Evolutionary conservation across 148 eudicot genomes (phyloP).

Genomic region (Rheum nobile): DNA sequence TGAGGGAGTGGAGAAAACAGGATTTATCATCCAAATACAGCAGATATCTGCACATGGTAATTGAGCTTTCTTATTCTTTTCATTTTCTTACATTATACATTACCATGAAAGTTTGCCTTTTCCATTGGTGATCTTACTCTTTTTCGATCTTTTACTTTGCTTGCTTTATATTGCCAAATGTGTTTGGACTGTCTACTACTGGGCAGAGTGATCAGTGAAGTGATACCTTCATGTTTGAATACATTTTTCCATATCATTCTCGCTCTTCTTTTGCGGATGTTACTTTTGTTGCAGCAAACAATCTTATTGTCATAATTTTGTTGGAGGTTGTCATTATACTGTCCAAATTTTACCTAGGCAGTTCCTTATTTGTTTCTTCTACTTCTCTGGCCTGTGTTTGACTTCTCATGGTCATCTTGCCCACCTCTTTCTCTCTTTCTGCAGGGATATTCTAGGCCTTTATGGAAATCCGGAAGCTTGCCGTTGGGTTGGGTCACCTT

Average conservation of each 20-base stretch:
- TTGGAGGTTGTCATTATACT: no score
- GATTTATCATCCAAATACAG: conserved; percentile 56
- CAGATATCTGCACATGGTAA: conserved; percentile 59
- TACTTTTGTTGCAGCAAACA: no score
- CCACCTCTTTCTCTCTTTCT: not conserved
- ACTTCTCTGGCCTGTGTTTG: not conserved
- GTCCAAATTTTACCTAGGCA: not conserved
- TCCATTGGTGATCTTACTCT: no score
- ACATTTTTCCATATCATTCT: no score
- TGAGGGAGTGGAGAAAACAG: conserved; percentile 64
- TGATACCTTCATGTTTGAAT: no score
- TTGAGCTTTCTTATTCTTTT: not conserved
- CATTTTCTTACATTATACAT: not conserved
- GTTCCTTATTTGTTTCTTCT: not conserved
- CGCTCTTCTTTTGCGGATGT: no score
- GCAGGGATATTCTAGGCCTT: conserved; percentile 67
- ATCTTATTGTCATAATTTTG: not conserved
- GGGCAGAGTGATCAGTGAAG: no score
- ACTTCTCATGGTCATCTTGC: not conserved
- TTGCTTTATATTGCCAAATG: no score
- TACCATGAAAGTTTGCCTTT: not conserved
- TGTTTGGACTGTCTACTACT: no score
- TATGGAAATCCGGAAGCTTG: conserved; percentile 70
- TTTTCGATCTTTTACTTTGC: no score
- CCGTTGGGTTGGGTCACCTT: conserved; percentile 94